These are phyloP conservation scores for Lablab purpureus DNA, from an alignment of 306 rosid species.

Conservation along the genomic window DNA sequence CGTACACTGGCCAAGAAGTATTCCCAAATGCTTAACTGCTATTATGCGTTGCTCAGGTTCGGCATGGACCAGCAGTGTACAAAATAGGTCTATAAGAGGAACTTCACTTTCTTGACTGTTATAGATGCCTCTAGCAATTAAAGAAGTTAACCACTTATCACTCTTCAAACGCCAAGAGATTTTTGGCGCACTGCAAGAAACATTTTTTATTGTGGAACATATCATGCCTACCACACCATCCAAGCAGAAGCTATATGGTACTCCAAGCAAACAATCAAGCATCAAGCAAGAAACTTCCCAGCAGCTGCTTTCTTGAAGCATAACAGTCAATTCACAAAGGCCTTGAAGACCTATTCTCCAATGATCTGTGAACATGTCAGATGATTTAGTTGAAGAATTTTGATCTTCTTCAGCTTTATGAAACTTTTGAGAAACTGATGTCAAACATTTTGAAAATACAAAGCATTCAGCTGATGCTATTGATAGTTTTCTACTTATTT, in stretches of 20 bases:
- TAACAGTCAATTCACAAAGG: constrained; percentile 62
- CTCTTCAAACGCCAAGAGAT: constrained; percentile 82
- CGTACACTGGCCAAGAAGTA: constrained; percentile 70
- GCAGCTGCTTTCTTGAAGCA: constrained; percentile 79
- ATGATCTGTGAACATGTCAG: constrained; percentile 56
- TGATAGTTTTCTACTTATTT: constrained; percentile 73
- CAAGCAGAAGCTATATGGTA: constrained; percentile 61
- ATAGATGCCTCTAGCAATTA: constrained; percentile 68
- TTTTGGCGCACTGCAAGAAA: constrained; percentile 77
- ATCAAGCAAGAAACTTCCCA: constrained; percentile 91
- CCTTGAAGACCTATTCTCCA: constrained; percentile 76
- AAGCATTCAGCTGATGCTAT: constrained; percentile 71
- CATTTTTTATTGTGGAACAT: constrained; percentile 74
- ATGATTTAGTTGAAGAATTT: constrained; percentile 58
- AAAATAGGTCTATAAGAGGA: constrained; percentile 72
- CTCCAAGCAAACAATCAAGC: constrained; percentile 77
- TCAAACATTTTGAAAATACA: constrained; percentile 70
- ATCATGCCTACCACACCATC: constrained; percentile 64
- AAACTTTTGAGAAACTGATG: constrained; percentile 57
- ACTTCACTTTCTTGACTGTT: constrained; percentile 64
- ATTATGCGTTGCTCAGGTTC: constrained; percentile 93
- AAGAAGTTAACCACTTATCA: constrained; percentile 74
- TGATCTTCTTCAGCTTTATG: constrained; percentile 59
- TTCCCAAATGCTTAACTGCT: constrained; percentile 74
- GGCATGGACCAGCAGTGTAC: constrained; percentile 79